Evolutionary conservation across 2,329 filamentous ascomycete genomes (phyloP).

Genomic region (Penicillium sp.): DNA sequence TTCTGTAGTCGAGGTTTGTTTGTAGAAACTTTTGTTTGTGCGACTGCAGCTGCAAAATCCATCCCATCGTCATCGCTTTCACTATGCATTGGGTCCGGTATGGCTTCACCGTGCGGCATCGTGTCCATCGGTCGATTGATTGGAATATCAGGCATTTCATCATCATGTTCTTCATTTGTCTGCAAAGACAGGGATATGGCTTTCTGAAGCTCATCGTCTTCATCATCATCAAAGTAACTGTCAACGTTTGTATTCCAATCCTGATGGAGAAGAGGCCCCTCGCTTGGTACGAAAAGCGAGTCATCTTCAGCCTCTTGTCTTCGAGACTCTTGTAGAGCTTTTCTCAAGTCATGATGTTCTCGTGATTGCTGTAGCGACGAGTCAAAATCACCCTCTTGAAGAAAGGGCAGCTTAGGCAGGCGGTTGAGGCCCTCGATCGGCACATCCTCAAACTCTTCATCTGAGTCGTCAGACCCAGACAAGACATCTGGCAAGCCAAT

Average conservation of each 20-base stretch:
- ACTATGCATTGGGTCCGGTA: slow-evolving; percentile 32
- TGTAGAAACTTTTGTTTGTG: slow-evolving; percentile 66
- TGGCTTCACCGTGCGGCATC: slow-evolving; percentile 20
- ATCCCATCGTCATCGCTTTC: slow-evolving; percentile 71
- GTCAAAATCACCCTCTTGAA: slow-evolving; percentile 39
- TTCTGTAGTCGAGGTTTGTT: slow-evolving; percentile 42
- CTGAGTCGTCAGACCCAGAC: slow-evolving; percentile 59
- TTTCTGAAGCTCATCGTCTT: slow-evolving; percentile 73
- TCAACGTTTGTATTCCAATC: slow-evolving; percentile 40
- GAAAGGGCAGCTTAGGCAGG: slow-evolving; percentile 62
- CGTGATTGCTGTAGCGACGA: slow-evolving; percentile 34
- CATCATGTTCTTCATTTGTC: slow-evolving; percentile 43
- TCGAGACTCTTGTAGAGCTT: slow-evolving; percentile 48
- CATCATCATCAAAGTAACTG: slow-evolving; percentile 59
- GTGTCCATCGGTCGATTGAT: slow-evolving; percentile 50
- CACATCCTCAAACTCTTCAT: slow-evolving; percentile 84
- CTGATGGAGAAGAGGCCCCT: slow-evolving; percentile 36
- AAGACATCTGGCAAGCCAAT: slow-evolving; percentile 51
- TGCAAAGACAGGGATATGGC: slow-evolving; percentile 85
- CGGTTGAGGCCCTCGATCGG: slow-evolving; percentile 87
- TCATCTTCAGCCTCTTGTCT: slow-evolving; percentile 45
- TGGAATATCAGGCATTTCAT: slow-evolving; percentile 34
- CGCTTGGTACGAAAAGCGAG: slow-evolving; percentile 56
- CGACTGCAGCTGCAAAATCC: slow-evolving; percentile 74
- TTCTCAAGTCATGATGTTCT: slow-evolving; percentile 46